These are phyloP conservation scores for Orbilia ellipsospora DNA, from an alignment of 2,329 filamentous ascomycete species.

Conservation along the genomic window DNA sequence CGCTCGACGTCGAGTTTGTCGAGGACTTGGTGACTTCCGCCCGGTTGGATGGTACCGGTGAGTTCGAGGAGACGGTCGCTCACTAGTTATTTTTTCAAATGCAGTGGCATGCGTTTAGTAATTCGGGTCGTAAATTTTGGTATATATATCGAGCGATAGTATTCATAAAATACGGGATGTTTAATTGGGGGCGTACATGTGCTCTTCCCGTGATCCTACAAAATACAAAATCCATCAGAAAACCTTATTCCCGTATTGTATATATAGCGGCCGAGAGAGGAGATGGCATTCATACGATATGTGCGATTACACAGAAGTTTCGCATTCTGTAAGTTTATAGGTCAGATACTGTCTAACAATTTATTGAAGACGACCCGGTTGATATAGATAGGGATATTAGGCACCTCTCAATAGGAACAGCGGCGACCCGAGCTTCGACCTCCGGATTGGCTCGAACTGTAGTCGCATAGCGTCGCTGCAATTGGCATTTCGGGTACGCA, in stretches of 20 bases:
- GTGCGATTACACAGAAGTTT: slow-evolving; percentile 98
- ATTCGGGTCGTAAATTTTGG: slow-evolving; percentile 5
- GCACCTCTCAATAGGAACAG: slow-evolving; percentile 80
- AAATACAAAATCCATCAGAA: slow-evolving; percentile 38
- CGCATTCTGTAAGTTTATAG: slow-evolving; percentile 65
- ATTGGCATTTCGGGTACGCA: background rate
- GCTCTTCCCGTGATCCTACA: slow-evolving; percentile 89
- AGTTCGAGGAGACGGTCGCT: slow-evolving; percentile 91
- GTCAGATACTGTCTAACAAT: too few species aligned
- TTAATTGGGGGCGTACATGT: slow-evolving; percentile 66
- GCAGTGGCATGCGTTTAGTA: background rate
- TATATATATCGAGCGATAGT: too few species aligned
- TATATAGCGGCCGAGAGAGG: background rate
- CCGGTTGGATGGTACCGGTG: slow-evolving; percentile 89
- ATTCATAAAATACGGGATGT: too few species aligned
- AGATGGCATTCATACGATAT: slow-evolving; percentile 69
- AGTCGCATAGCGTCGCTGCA: slow-evolving; percentile 39
- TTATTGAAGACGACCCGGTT: too few species aligned
- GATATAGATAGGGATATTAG: background rate
- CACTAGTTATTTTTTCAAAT: slow-evolving; percentile 62
- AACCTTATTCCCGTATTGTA: background rate
- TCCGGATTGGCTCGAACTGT: slow-evolving; percentile 59
- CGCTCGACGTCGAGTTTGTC: slow-evolving; percentile 97
- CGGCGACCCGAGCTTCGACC: slow-evolving; percentile 72
- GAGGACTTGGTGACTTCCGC: slow-evolving; percentile 91